Percentiles rank a stretch among this genome's conserved stretches.
phyloP scores from a whole-genome alignment of 768 basidiomycete species.

The Xanthoconium stramineum region DNA sequence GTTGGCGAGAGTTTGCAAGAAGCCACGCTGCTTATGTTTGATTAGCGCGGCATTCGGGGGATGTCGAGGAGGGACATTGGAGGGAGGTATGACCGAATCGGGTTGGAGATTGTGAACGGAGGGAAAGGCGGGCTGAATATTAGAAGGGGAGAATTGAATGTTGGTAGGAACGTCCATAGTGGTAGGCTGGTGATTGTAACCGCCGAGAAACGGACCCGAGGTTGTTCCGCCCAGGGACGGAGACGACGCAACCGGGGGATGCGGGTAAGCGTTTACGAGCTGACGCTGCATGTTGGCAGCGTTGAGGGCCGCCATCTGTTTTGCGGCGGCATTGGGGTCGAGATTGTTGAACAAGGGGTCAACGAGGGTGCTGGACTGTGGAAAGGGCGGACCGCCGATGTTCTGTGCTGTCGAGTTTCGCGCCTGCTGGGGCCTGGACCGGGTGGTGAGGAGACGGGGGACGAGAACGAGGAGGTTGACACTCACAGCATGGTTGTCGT shows the following conservation, averaged over 20 bases:
- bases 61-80: conserved; percentile 40
- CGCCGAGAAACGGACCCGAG: conserved; percentile 67
- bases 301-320: conserved; percentile 78
- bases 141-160: conserved; percentile 43
- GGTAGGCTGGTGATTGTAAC: conserved; percentile 36
- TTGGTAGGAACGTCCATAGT: conserved; percentile 37
- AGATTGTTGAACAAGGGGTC: conserved; percentile 50
- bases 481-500: conserved; percentile 34
- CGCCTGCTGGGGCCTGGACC: conserved; percentile 40
- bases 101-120: conserved; percentile 33
- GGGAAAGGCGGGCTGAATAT: conserved; percentile 44
- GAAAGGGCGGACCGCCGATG: conserved; percentile 13
- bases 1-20: conserved; percentile 57
- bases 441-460: conserved; percentile 1
- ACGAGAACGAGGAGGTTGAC: not conserved
- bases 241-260: conserved; percentile 34
- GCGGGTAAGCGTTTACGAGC: conserved; percentile 56
- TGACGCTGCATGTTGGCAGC: conserved; percentile 48
- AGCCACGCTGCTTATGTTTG: conserved; percentile 57
- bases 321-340: conserved; percentile 65
- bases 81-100: conserved; percentile 42
- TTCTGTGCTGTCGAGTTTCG: conserved; percentile 23
- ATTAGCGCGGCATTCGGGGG: conserved; percentile 33
- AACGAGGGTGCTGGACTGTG: conserved; percentile 20
- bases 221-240: conserved; percentile 52